Conservation (phyloP, 192 early-diverging fungal species). For the Backusella macrospora region DNA sequence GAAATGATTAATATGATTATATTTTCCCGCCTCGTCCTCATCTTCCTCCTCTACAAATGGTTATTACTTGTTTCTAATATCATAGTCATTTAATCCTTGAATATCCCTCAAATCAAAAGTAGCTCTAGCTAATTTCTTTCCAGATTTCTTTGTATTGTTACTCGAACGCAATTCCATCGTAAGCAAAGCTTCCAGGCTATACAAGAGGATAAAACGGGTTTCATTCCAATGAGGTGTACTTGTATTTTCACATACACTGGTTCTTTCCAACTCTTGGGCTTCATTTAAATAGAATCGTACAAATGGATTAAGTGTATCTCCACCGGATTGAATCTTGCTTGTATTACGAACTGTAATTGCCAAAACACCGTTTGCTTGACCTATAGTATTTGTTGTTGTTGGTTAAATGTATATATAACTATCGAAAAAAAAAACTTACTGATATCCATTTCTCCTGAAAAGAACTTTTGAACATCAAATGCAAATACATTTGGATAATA, state of each 20-base stretch:
- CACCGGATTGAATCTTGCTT: slow-evolving; percentile 19
- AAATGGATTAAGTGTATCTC: slow-evolving; percentile 24
- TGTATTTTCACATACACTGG: slow-evolving; percentile 19
- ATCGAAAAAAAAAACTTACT: slow-evolving; percentile 24
- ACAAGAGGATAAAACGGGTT: slow-evolving; percentile 34
- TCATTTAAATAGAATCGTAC: slow-evolving; percentile 36
- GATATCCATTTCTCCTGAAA: slow-evolving; percentile 40
- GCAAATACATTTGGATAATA: slow-evolving; percentile 41
- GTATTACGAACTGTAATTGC: slow-evolving; percentile 31
- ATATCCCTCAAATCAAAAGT: slow-evolving; percentile 25
- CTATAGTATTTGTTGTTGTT: background rate
- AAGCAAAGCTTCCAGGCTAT: slow-evolving; percentile 33
- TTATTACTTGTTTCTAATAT: slow-evolving; percentile 23
- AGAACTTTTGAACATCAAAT: slow-evolving; percentile 39
- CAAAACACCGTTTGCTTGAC: slow-evolving; percentile 45
- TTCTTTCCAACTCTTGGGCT: slow-evolving; percentile 37
- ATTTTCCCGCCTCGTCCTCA: background rate
- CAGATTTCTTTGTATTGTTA: slow-evolving; percentile 20
- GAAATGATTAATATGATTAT: background rate
- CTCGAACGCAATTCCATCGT: slow-evolving; percentile 27
- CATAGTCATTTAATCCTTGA: slow-evolving; percentile 11
- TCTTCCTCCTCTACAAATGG: background rate
- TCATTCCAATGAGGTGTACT: slow-evolving; percentile 38
- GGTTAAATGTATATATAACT: background rate
- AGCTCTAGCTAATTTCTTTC: slow-evolving; percentile 26